Conservation (phyloP, 2,329 filamentous ascomycete genomes). For the Aspergillus bombycis region DNA sequence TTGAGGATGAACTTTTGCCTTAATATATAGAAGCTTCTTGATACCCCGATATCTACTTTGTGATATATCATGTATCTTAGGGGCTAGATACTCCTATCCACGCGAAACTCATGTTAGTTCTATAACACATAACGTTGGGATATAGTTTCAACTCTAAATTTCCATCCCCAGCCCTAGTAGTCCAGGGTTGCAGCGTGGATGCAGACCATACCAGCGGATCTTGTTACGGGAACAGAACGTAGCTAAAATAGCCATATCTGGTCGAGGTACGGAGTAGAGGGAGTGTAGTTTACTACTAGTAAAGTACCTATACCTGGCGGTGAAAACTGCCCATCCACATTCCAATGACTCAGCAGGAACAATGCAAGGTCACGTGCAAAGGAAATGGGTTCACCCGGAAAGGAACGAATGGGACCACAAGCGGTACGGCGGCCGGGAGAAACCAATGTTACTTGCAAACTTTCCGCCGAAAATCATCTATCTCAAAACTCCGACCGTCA, state of each 20-base stretch:
- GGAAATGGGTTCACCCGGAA: constrained; percentile 17
- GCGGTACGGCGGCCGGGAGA: constrained; percentile 17
- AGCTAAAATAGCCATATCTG: background rate
- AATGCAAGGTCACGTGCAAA: background rate
- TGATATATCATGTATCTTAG: background rate
- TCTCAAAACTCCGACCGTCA: constrained; percentile 5
- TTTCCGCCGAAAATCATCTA: constrained; percentile 18
- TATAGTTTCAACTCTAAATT: background rate
- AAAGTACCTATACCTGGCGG: background rate
- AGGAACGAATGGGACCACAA: constrained; percentile 1
- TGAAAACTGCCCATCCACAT: no score
- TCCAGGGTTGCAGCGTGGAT: no score
- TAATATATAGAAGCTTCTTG: background rate
- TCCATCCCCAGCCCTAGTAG: background rate
- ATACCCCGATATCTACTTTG: background rate
- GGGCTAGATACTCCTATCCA: background rate
- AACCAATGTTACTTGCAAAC: constrained; percentile 20
- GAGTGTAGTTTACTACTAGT: background rate
- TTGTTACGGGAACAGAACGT: background rate
- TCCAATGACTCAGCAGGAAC: background rate
- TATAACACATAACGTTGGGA: background rate
- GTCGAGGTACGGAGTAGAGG: background rate
- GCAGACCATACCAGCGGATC: no score
- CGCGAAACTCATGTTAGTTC: background rate
- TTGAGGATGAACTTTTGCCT: background rate